Evolutionary conservation across 768 basidiomycete species (phyloP).

Genomic region (Clathrus columnatus): DNA sequence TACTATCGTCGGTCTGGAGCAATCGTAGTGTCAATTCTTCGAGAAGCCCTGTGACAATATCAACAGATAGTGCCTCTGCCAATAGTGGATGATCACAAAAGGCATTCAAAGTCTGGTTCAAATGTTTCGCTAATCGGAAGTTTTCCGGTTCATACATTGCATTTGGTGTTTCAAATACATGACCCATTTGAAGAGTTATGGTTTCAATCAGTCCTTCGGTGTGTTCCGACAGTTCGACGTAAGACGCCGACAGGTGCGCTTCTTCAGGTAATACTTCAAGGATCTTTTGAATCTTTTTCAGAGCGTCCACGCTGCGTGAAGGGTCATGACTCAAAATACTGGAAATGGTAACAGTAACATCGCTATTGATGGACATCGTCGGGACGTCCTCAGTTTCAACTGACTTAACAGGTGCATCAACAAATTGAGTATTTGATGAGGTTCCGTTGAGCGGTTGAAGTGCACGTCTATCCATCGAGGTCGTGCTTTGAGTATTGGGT

Average conservation of each 20-base stretch:
- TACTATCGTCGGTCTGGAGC: constrained; percentile 86
- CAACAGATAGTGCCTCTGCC: constrained; percentile 79
- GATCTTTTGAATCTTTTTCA: constrained; percentile 89
- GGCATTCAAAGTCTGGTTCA: constrained; percentile 91
- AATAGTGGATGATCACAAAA: constrained; percentile 88
- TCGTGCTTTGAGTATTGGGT: not conserved
- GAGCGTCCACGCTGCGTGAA: constrained; percentile 76
- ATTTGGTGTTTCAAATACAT: constrained; percentile 78
- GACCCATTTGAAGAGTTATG: constrained; percentile 84
- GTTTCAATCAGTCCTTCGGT: constrained; percentile 83
- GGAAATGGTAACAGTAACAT: constrained; percentile 75
- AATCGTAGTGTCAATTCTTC: constrained; percentile 88
- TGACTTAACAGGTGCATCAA: constrained; percentile 14
- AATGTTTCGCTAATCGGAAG: constrained; percentile 91
- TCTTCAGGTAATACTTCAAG: constrained; percentile 68
- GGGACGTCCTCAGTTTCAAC: constrained; percentile 16
- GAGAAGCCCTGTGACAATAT: constrained; percentile 76
- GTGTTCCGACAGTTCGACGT: constrained; percentile 70
- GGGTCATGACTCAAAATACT: constrained; percentile 86
- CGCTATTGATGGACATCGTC: constrained; percentile 33
- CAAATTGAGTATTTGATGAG: constrained; percentile 17
- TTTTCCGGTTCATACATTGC: constrained; percentile 68
- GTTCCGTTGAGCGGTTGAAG: constrained; percentile 12
- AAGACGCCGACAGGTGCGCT: constrained; percentile 58
- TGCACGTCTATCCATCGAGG: constrained; percentile 6